A percentile compares a stretch with the other conserved stretches of the same genome.
Conservation (phyloP, 345 rosid genomes). For the Tarenaya hassleriana region DNA sequence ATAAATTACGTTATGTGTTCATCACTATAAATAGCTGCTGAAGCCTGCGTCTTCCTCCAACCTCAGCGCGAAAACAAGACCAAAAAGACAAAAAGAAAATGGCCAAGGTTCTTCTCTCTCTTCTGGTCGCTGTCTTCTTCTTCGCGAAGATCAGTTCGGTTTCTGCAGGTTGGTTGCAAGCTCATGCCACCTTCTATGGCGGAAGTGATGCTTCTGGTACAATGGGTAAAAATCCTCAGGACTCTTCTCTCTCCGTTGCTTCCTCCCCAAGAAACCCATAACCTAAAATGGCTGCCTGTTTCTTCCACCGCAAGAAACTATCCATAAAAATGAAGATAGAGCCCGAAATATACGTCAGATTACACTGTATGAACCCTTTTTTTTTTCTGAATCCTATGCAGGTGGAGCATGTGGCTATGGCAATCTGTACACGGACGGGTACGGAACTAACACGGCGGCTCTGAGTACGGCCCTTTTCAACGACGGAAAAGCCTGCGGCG, state of each 20-base stretch:
- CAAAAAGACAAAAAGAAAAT: constrained; percentile 23
- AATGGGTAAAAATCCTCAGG: constrained; percentile 37
- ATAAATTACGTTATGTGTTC: constrained; percentile 5
- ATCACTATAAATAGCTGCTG: constrained; percentile 34
- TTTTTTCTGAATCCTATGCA: constrained; percentile 21
- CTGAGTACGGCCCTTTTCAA: constrained; percentile 66
- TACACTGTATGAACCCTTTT: no score
- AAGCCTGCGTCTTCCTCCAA: constrained; percentile 17
- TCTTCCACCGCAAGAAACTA: no score
- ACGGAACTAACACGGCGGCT: constrained; percentile 57
- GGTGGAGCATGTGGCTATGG: constrained; percentile 91
- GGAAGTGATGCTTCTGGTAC: constrained; percentile 60
- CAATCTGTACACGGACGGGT: constrained; percentile 56
- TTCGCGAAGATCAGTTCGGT: constrained; percentile 29
- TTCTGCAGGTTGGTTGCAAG: constrained; percentile 42
- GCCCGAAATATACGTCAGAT: no score
- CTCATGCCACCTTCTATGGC: constrained; percentile 63
- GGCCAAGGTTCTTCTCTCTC: constrained; percentile 21
- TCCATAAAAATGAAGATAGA: no score
- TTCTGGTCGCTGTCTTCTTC: constrained; percentile 21
- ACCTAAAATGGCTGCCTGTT: no score
- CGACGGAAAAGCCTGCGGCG: constrained; percentile 53
- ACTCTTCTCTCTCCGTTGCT: not conserved
- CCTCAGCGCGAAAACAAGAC: not conserved
- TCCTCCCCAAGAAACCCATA: constrained; percentile 19